Evolutionary conservation across 495 filamentous ascomycete species (phyloP), one percentile per base, ranked within the genome.

Genomic region (Xylaria intraflava): DNA sequence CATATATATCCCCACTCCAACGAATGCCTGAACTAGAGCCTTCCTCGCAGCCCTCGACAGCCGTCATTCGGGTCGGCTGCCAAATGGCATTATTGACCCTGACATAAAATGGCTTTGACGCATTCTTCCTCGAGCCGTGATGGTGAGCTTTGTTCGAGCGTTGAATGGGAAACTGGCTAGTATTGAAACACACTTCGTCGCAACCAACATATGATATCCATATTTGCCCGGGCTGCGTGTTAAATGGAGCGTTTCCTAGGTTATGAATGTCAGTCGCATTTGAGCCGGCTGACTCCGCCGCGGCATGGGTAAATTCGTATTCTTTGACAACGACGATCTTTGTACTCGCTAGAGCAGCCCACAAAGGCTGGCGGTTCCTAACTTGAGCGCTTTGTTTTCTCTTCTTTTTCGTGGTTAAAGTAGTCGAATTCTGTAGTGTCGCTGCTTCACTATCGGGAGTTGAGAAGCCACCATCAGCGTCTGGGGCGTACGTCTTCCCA

Each of bases 251-350:
- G 55, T 85, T 87, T 57, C 89, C 89, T 44, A 92, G 79, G 64
- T 91, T 87, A 62, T 86, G 79, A 44, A 81, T 83, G 62, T 92
- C 88, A 48, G 83, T 89, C 54, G 82, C 86, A 69, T 88, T 78
- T 62, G 85, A 78, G 66, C 87, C 79, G 47, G 78, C 73, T 55
- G 87, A 84, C 75, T 95, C 75, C 29, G 83, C 83, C 41, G 87
- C 76, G 31, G 85, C 82, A 66, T 89, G 85, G 49, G 86, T 88
- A 69, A 91, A 82, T 64, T 95, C 90, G 65, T 90, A 91, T 73
- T 95, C 90, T 64, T 93, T 90, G 63, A 91, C 83, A 62, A 95
- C 85, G 40, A 90, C 91, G 60, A 95, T 90, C 70, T 95, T 96
- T 49, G 88, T 94, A 67, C 88, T 93, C 24, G 91, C 91, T 54